Base-by-base conservation (phyloP, 2,329 filamentous ascomycete species). In the Scytalidium lignicola region DNA sequence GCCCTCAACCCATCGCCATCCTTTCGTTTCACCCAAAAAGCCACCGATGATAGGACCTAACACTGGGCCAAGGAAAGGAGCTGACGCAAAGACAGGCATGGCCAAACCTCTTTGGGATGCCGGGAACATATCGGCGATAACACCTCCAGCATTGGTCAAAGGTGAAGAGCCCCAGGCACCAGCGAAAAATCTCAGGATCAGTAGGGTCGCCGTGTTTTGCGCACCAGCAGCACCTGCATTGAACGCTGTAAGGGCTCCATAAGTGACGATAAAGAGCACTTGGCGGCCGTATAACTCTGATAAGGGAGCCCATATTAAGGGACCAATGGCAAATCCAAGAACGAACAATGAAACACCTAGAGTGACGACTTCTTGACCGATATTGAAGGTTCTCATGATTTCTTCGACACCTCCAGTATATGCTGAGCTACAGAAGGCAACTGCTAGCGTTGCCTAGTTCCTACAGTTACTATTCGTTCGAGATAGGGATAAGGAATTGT, bases 1-100 rank as follows among this genome's bases (percentile, higher is more conserved):
- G 1, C 80, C 82, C 63, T 79, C 73, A 19, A 88, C 78, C 85
- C 85, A 88, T 58, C 82, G 72, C 86, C 85, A 88, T 15, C 83
- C 83, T n/a, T 73, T 75, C 1, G 74, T 72, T 60, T 81, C 74
- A 9, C 81, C 80, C 1, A 87, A 68, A 63, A 88, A 89, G 2
- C 83, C 83, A 53, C 82, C 82, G 6, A 78, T 76, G 42, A 88
- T 81, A 1, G 86, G 86, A 0, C 85, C 82, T 70, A 79, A 48
- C 67, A 71, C 77, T 0, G 85, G 82, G 1, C 84, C 84, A 49
- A 88, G 70, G 63, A 86, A 86, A 1, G 84, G 84, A 7, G 83
- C 82, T 15, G 80, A 74, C 3, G 83, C 79, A 58, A 87, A 89
- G 23, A 86, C 61, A 17, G 79, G 76, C 54, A 82, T 76, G 0